Evolutionary conservation across 2,329 filamentous ascomycete species (phyloP).

Genomic region (Fonsecaea monophora): DNA sequence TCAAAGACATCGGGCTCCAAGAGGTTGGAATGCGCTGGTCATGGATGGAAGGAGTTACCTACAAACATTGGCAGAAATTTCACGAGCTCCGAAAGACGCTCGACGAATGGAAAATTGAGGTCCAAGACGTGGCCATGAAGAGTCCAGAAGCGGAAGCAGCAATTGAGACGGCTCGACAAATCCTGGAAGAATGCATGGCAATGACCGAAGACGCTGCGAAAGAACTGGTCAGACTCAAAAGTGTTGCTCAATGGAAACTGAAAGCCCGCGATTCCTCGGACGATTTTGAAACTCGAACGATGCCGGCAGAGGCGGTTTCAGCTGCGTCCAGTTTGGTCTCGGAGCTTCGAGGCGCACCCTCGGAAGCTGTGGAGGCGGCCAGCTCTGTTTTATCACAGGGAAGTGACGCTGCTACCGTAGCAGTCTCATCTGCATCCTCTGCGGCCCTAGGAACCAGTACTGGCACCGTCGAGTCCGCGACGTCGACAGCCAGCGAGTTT

Average conservation of each 20-base stretch:
- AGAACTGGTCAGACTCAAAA: slow-evolving; percentile 80
- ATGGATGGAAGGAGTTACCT: slow-evolving; percentile 92
- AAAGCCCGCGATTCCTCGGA: slow-evolving; percentile 74
- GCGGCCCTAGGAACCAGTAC: slow-evolving; percentile 43
- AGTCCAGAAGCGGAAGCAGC: slow-evolving; percentile 75
- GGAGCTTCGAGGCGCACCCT: slow-evolving; percentile 36
- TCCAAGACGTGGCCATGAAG: slow-evolving; percentile 75
- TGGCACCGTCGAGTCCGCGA: slow-evolving; percentile 46
- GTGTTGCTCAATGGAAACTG: slow-evolving; percentile 85
- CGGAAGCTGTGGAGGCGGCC: slow-evolving; percentile 41
- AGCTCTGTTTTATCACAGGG: slow-evolving; percentile 36
- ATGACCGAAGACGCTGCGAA: slow-evolving; percentile 78
- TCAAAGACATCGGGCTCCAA: slow-evolving; percentile 82
- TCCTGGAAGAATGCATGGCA: slow-evolving; percentile 81
- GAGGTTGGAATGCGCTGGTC: slow-evolving; percentile 94
- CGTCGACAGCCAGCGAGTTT: slow-evolving; percentile 40
- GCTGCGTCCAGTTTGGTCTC: slow-evolving; percentile 43
- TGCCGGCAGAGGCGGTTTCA: slow-evolving; percentile 61
- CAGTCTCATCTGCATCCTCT: slow-evolving; percentile 34
- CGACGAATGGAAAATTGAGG: slow-evolving; percentile 81
- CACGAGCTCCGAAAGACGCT: slow-evolving; percentile 84
- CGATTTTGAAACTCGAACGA: slow-evolving; percentile 74
- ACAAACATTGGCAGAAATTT: slow-evolving; percentile 97
- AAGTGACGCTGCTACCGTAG: slow-evolving; percentile 42
- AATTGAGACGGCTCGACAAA: slow-evolving; percentile 68